Percentiles rank a stretch among this genome's conserved stretches.
These are phyloP conservation scores for Jatropha multifida DNA, from an alignment of 441 rosid species.

Conservation along the genomic window DNA sequence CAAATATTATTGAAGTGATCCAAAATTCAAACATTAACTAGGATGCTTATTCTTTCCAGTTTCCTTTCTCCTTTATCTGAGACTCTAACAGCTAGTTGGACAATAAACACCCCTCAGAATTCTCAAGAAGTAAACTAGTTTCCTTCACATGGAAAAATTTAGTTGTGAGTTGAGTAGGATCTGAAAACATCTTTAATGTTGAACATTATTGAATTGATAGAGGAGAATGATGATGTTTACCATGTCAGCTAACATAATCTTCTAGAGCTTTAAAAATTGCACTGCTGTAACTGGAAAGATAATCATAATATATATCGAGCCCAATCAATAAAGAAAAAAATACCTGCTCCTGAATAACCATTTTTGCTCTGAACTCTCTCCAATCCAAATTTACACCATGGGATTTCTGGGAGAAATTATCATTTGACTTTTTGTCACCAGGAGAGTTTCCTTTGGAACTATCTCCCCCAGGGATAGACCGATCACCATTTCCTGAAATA, in stretches of 20 bases:
- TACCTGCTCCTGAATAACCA: slow-evolving; percentile 79
- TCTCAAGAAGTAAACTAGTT: not conserved
- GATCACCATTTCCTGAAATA: slow-evolving; percentile 48
- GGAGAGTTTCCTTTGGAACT: slow-evolving; percentile 52
- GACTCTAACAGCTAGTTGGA: not conserved
- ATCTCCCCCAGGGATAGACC: slow-evolving; percentile 50
- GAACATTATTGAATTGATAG: not conserved
- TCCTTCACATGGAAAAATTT: not conserved
- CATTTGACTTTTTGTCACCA: slow-evolving; percentile 54
- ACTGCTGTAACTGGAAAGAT: not conserved
- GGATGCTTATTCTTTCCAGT: not conserved
- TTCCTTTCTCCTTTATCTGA: not conserved
- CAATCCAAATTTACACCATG: slow-evolving; percentile 53
- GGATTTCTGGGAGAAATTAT: slow-evolving; percentile 52
- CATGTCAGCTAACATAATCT: slow-evolving; percentile 4
- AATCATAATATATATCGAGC: slow-evolving; percentile 7
- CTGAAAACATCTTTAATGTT: not conserved
- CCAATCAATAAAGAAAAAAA: slow-evolving; percentile 13
- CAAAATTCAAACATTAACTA: not conserved
- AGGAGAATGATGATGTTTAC: not conserved
- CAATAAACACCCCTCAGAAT: not conserved
- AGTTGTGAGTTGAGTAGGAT: not conserved
- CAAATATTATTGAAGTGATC: not conserved
- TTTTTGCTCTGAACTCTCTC: slow-evolving; percentile 90
- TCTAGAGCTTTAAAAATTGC: not conserved